phyloP scores from a whole-genome alignment of 208 protist species.

The Acanthamoeba castellanii region DNA sequence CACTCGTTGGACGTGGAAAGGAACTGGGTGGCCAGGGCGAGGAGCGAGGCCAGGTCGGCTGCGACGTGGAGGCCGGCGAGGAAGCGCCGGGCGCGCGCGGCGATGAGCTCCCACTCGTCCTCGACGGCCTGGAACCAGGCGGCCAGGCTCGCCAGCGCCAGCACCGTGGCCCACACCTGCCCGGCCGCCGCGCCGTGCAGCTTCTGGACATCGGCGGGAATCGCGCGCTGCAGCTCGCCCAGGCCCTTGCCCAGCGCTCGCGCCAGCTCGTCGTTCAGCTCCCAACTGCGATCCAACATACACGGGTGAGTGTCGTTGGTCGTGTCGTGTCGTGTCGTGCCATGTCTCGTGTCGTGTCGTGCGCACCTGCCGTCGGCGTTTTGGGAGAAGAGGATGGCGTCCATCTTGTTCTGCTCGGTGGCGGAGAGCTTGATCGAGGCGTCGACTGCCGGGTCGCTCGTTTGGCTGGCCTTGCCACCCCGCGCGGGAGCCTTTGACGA shows the following conservation, averaged over 20 bases:
- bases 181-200: background rate
- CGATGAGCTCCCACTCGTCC: constrained; percentile 42
- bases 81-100: background rate
- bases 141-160: background rate
- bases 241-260: background rate
- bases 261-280: background rate
- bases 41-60: background rate
- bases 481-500: background rate
- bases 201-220: background rate
- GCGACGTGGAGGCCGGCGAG: background rate
- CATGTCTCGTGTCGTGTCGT: too few species aligned
- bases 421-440: constrained; percentile 4
- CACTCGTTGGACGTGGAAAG: background rate
- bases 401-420: background rate
- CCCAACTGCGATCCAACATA: background rate
- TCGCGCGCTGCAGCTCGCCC: background rate
- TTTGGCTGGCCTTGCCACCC: background rate
- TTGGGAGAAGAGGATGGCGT: constrained; percentile 6
- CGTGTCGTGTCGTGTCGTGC: background rate
- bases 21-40: background rate
- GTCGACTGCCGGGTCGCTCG: background rate
- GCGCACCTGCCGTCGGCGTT: constrained; percentile 23
- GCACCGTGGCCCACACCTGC: background rate
- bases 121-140: constrained; percentile 3
- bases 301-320: background rate